phyloP scores from a whole-genome alignment of 169 alveolate species.

The Plasmodium adleri region DNA sequence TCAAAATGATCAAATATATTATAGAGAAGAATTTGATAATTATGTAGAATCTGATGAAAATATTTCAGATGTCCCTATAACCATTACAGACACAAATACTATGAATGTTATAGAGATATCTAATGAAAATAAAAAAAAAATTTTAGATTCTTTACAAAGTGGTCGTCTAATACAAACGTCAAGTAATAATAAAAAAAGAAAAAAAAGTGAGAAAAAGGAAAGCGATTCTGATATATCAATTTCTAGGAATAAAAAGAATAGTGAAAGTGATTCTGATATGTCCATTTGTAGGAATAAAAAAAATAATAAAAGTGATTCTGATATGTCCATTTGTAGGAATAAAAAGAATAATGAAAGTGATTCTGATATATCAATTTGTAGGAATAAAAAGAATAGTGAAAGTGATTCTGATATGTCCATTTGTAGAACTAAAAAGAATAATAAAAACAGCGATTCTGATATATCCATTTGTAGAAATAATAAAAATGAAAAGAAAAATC shows the following conservation, averaged over 20 bases:
- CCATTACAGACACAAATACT: conserved; percentile 8
- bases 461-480: neutral
- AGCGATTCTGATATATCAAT: neutral
- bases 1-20: neutral
- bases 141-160: conserved; percentile 17
- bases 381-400: neutral
- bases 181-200: neutral
- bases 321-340: conserved; percentile 6
- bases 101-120: conserved; percentile 39
- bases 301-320: conserved; percentile 4
- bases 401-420: conserved; percentile 3
- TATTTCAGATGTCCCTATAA: conserved; percentile 44
- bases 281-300: neutral
- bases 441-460: neutral
- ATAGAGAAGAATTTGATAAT: neutral
- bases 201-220: neutral
- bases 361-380: neutral
- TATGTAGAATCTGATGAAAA: conserved; percentile 22
- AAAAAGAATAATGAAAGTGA: neutral
- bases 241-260: neutral
- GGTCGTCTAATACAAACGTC: neutral
- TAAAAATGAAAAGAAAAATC: neutral
- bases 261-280: neutral
- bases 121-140: conserved; percentile 53
- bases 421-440: neutral